Evolutionary conservation across 805 yeast genomes (phyloP).

Genomic region (Candida cerambycidarum): DNA sequence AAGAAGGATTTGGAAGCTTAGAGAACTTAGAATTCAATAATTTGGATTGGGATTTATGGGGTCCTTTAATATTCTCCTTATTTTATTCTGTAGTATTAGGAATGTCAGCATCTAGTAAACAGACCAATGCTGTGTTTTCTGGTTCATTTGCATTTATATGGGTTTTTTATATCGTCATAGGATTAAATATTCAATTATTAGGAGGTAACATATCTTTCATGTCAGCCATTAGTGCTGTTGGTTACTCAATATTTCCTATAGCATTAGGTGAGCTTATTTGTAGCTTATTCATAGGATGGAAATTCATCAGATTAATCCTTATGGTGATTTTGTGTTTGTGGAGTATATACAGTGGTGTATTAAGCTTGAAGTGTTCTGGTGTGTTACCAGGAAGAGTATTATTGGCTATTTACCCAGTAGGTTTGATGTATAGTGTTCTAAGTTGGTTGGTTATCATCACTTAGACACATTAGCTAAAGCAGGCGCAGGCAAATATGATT

Average conservation of each 20-base stretch:
- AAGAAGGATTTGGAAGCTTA: slow-evolving; percentile 18
- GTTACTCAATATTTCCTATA: slow-evolving; percentile 69
- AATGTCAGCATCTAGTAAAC: slow-evolving; percentile 41
- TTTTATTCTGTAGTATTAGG: slow-evolving; percentile 54
- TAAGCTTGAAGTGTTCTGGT: slow-evolving; percentile 64
- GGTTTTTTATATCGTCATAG: slow-evolving; percentile 60
- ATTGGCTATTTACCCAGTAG: slow-evolving; percentile 66
- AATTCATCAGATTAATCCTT: slow-evolving; percentile 48
- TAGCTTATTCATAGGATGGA: slow-evolving; percentile 45
- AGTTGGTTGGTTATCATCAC: slow-evolving; percentile 70
- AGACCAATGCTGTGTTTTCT: slow-evolving; percentile 56
- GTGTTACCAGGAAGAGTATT: slow-evolving; percentile 61
- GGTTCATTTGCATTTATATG: slow-evolving; percentile 64
- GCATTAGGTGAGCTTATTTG: slow-evolving; percentile 53
- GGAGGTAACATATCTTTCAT: slow-evolving; percentile 64
- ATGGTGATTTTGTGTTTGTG: slow-evolving; percentile 51
- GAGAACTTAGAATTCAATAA: slow-evolving; percentile 21
- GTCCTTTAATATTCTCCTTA: slow-evolving; percentile 65
- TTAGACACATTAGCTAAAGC: too few relatives aligned
- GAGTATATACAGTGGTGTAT: slow-evolving; percentile 64
- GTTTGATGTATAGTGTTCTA: slow-evolving; percentile 57
- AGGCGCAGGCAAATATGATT: too few relatives aligned
- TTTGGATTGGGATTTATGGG: slow-evolving; percentile 69
- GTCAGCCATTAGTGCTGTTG: slow-evolving; percentile 68
- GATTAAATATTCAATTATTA: slow-evolving; percentile 63